A percentile compares a stretch with the other conserved stretches of the same genome.
Conservation (phyloP, 768 basidiomycete species). For the Russula ochroleuca region DNA sequence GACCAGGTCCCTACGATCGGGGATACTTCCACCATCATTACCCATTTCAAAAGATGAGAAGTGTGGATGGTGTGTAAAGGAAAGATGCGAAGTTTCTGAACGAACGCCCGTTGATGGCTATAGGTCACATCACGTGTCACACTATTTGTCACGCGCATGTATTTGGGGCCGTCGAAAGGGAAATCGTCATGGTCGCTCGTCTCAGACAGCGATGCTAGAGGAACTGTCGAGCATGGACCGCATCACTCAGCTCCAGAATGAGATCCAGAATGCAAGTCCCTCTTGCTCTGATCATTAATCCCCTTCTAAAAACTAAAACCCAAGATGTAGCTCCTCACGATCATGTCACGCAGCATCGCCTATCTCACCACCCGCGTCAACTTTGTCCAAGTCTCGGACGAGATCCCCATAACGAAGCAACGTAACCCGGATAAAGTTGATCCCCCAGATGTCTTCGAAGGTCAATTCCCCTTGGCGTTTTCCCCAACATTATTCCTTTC, state of each 20-base stretch:
- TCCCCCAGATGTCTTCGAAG: slow-evolving; percentile 68
- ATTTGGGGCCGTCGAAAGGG: neutral
- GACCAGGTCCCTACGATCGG: slow-evolving; percentile 77
- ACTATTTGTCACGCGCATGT: slow-evolving; percentile 7
- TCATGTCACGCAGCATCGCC: slow-evolving; percentile 78
- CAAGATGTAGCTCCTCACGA: slow-evolving; percentile 83
- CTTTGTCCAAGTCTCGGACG: slow-evolving; percentile 71
- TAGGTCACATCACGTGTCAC: slow-evolving; percentile 9
- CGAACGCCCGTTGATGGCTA: neutral
- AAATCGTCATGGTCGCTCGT: slow-evolving; percentile 9
- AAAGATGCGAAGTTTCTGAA: neutral
- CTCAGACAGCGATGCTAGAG: slow-evolving; percentile 79
- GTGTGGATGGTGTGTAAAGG: neutral
- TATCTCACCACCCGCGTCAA: slow-evolving; percentile 75
- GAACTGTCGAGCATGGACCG: slow-evolving; percentile 93
- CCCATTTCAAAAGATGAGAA: slow-evolving; percentile 48
- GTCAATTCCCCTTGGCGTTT: slow-evolving; percentile 9
- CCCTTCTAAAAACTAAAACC: neutral
- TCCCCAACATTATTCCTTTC: neutral
- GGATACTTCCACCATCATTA: slow-evolving; percentile 87
- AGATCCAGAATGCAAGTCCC: slow-evolving; percentile 71
- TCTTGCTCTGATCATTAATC: neutral
- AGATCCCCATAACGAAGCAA: slow-evolving; percentile 81
- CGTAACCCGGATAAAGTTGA: slow-evolving; percentile 70
- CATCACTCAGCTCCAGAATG: slow-evolving; percentile 93